Evolutionary conservation across 2,329 filamentous ascomycete species (phyloP).

Genomic region (Verticillium longisporum): DNA sequence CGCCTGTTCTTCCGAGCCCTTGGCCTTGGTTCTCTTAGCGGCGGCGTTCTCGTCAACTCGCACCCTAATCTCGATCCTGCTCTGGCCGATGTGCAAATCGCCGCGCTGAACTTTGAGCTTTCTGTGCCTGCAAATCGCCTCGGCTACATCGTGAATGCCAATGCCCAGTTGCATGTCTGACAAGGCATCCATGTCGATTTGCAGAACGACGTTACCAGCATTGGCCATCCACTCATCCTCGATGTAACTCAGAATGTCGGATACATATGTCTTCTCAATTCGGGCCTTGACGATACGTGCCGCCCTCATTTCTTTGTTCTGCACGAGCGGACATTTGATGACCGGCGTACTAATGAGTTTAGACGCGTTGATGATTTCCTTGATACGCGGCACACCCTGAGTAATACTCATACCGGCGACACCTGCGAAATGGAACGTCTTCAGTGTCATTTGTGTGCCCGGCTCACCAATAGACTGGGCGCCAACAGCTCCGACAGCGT

Average conservation of each 20-base stretch:
- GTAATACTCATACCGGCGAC: slow-evolving; percentile 99
- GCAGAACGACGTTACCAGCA: slow-evolving; percentile 70
- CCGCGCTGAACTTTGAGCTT: slow-evolving; percentile 69
- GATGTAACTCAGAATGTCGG: slow-evolving; percentile 72
- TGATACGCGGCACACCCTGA: slow-evolving; percentile 98
- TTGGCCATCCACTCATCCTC: slow-evolving; percentile 84
- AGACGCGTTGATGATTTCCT: slow-evolving; percentile 99
- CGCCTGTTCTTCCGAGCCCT: slow-evolving; percentile 31
- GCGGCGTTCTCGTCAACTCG: slow-evolving; percentile 45
- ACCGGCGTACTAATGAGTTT: slow-evolving; percentile 91
- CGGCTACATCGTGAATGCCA: slow-evolving; percentile 62
- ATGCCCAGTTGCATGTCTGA: slow-evolving; percentile 78
- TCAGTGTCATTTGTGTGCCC: slow-evolving; percentile 97
- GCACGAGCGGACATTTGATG: slow-evolving; percentile 79
- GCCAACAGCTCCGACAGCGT: slow-evolving; percentile 91
- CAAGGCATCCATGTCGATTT: slow-evolving; percentile 74
- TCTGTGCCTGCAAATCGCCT: slow-evolving; percentile 71
- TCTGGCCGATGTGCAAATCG: slow-evolving; percentile 56
- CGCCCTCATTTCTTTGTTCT: slow-evolving; percentile 65
- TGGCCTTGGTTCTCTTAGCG: slow-evolving; percentile 39
- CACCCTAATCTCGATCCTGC: slow-evolving; percentile 68
- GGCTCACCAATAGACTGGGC: slow-evolving; percentile 98
- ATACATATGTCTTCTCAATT: slow-evolving; percentile 90
- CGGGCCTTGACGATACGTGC: slow-evolving; percentile 88
- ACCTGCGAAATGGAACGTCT: slow-evolving; percentile 99